A percentile compares a stretch with the other conserved stretches of the same genome.
Conservation (phyloP, 495 filamentous ascomycete genomes). For the Glutinoglossum americanum region DNA sequence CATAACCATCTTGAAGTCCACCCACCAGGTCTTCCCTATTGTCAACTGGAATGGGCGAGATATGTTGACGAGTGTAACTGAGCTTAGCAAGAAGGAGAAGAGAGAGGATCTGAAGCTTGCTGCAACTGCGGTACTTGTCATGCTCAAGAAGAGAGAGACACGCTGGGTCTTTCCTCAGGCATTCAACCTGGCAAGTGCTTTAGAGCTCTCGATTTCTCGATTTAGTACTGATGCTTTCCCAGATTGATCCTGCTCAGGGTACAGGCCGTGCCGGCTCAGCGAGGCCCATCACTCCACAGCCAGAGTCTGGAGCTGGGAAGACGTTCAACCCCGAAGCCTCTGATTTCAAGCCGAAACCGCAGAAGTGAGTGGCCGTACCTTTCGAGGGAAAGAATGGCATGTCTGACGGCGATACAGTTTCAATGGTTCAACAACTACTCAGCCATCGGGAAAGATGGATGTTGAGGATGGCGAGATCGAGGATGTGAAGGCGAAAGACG, state of each 20-base stretch:
- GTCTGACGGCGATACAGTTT: constrained; percentile 9
- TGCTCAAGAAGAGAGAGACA: constrained; percentile 42
- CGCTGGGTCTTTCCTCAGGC: constrained; percentile 74
- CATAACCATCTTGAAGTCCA: constrained; percentile 67
- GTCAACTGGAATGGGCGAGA: constrained; percentile 71
- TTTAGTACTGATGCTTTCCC: constrained; percentile 11
- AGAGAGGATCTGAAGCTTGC: constrained; percentile 80
- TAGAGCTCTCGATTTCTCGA: neutral
- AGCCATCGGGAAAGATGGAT: constrained; percentile 24
- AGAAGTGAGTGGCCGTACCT: constrained; percentile 21
- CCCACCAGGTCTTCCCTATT: constrained; percentile 60
- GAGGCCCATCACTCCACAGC: constrained; percentile 20
- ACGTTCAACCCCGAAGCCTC: constrained; percentile 25
- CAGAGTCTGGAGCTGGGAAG: constrained; percentile 18
- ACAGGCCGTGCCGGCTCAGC: constrained; percentile 12
- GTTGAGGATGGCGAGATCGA: constrained; percentile 27
- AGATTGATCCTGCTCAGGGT: constrained; percentile 11
- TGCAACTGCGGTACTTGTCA: constrained; percentile 63
- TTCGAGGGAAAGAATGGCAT: constrained; percentile 2
- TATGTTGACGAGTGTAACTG: constrained; percentile 43
- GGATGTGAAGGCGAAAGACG: constrained; percentile 8
- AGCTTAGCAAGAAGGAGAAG: constrained; percentile 42
- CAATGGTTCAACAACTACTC: constrained; percentile 17
- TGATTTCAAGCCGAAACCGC: constrained; percentile 23
- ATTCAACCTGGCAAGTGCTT: constrained; percentile 27